Base-by-base conservation (phyloP, 2,329 filamentous ascomycete genomes). In the Ceratocystis destructans region DNA sequence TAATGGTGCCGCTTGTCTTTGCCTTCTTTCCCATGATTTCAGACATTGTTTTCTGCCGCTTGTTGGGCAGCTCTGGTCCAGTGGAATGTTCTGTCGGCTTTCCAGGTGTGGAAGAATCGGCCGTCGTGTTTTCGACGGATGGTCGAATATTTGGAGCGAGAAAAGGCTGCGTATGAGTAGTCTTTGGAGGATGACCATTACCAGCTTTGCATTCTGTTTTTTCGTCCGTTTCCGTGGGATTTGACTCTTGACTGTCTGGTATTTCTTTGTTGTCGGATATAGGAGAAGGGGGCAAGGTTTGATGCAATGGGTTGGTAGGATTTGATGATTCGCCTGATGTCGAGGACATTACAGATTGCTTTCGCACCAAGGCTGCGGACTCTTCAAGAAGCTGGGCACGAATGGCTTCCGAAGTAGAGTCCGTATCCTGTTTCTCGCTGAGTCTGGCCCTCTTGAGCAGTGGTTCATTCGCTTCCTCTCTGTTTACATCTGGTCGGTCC, bases 381-480 rank as follows among this genome's bases (percentile, higher is more conserved):
- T 67, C 66, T 28, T 64, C 50, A 6, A 67, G 61, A 61, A 67
- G 55, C 33, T 67, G 66, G 2, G 53, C 66, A 10, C 55, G 22
- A 33, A 67, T 67, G 37, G 66, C 66, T 41, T 67, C 66, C 15
- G 66, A 67, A 37, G 66, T 46, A 53, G 68, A 68, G 17, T 67
- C 61, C 4, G 59, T 20, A 15, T 64, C 66, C 7, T 20, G 33
- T 5, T 25, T 37, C 3, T 69, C 66, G 4, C n/a, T 44, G 6
- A 46, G 20, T 33, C 62, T 68, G 1, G 44, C 2, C 37, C 64
- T 63, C 45, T 65, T 66, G 12, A 28, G n/a, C 15, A 64, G 37
- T 3, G 66, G 64, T 62, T 68, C 64, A 12, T 44, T 80, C 7
- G 48, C 12, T 12, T 63, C 66, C 15, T 17, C 25, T 5, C 15